Percentiles rank a stretch among this genome's conserved stretches.
Evolutionary conservation across 371 early-diverging fungal genomes (phyloP).

Genomic region (Apophysomyces trapeziformis): DNA sequence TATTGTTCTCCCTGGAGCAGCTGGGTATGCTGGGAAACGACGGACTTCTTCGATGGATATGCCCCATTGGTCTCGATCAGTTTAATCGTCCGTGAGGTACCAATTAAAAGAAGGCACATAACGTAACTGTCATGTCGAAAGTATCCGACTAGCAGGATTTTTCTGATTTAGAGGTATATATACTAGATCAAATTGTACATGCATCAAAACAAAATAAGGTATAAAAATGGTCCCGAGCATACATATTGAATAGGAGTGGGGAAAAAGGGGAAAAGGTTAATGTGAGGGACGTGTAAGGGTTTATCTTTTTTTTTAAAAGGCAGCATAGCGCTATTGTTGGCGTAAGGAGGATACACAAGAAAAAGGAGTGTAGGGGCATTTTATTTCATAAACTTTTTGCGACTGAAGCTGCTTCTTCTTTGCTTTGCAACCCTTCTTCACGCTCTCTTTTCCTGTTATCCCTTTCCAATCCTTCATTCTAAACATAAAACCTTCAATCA

Average conservation of each 20-base stretch:
- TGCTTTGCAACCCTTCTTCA: conserved; percentile 1
- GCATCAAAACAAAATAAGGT: too few species aligned
- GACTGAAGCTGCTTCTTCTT: background rate
- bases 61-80: background rate
- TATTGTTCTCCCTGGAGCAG: conserved; percentile 21
- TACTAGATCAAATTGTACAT: too few species aligned
- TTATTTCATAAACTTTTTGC: conserved; percentile 5
- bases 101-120: too few species aligned
- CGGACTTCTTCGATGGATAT: background rate
- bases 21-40: conserved; percentile 11
- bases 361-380: conserved; percentile 9
- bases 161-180: too few species aligned
- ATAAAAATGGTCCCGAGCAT: too few species aligned
- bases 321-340: conserved; percentile 7
- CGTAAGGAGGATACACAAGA: conserved; percentile 11
- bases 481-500: background rate
- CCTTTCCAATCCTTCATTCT: conserved; percentile 7
- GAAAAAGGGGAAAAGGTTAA: too few species aligned
- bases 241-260: too few species aligned
- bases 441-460: conserved; percentile 7
- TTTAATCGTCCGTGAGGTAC: background rate
- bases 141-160: too few species aligned
- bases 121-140: too few species aligned
- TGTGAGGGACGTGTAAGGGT: too few species aligned
- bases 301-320: background rate